These are phyloP conservation scores for Epithele typhae DNA, from an alignment of 768 basidiomycete species.

Conservation along the genomic window DNA sequence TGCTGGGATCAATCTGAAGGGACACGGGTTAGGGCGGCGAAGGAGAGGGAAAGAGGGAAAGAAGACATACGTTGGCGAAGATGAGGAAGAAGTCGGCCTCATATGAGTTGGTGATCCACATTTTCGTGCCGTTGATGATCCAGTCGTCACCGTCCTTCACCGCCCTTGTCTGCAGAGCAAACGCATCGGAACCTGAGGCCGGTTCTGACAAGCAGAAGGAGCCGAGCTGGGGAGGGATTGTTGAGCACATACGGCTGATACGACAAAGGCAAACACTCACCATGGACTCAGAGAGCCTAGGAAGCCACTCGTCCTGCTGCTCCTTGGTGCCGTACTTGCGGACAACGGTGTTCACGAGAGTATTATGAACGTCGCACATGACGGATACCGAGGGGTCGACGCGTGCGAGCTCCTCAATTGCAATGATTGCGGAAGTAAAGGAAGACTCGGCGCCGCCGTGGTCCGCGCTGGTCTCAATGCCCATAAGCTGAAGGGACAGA, in stretches of 20 bases:
- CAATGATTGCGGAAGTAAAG: slow-evolving; percentile 94
- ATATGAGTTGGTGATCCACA: slow-evolving; percentile 97
- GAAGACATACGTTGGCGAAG: slow-evolving; percentile 79
- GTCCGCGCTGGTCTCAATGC: slow-evolving; percentile 85
- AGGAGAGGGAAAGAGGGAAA: background rate
- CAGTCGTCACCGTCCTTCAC: slow-evolving; percentile 82
- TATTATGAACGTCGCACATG: slow-evolving; percentile 97
- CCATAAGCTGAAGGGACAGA: slow-evolving; percentile 72
- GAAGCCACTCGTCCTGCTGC: slow-evolving; percentile 87
- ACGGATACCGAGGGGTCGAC: slow-evolving; percentile 96
- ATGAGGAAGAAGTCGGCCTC: slow-evolving; percentile 92
- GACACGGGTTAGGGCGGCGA: background rate
- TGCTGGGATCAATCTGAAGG: slow-evolving; percentile 70
- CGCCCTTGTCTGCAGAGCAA: slow-evolving; percentile 92
- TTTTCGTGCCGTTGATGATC: slow-evolving; percentile 94
- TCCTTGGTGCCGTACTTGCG: slow-evolving; percentile 81
- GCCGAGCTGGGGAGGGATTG: slow-evolving; percentile 58
- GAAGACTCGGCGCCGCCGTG: slow-evolving; percentile 86
- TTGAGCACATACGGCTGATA: too few relatives aligned
- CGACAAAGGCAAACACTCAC: slow-evolving; percentile 32
- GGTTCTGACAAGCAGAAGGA: slow-evolving; percentile 95
- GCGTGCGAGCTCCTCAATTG: slow-evolving; percentile 95
- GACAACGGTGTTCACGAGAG: slow-evolving; percentile 92
- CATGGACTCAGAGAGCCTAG: slow-evolving; percentile 72
- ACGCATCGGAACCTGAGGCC: slow-evolving; percentile 93